Percentiles rank a stretch among this genome's conserved stretches.
phyloP scores from a whole-genome alignment of 768 basidiomycete species.

The Suillus sp. region DNA sequence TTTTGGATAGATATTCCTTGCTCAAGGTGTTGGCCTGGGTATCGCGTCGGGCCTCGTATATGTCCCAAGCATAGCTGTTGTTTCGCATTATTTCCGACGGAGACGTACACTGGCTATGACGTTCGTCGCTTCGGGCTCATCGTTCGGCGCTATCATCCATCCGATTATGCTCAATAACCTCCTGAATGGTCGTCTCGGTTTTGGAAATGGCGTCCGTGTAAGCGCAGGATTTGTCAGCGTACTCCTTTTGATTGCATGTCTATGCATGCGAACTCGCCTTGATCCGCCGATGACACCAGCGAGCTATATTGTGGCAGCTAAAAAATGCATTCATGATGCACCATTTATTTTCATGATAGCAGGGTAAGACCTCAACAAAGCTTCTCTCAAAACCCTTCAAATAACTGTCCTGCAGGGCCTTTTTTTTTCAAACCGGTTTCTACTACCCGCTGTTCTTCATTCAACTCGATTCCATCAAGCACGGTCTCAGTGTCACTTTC shows the following conservation, averaged over 20 bases:
- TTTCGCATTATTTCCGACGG: slow-evolving; percentile 44
- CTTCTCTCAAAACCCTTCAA: not conserved
- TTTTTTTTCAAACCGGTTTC: slow-evolving; percentile 36
- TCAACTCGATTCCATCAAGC: slow-evolving; percentile 50
- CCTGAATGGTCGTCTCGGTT: slow-evolving; percentile 25
- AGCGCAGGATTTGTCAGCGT: slow-evolving; percentile 43
- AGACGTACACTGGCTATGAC: slow-evolving; percentile 43
- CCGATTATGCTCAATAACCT: slow-evolving; percentile 30
- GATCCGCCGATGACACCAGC: slow-evolving; percentile 26
- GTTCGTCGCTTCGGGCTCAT: slow-evolving; percentile 39
- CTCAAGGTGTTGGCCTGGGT: slow-evolving; percentile 38
- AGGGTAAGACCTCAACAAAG: slow-evolving; percentile 5
- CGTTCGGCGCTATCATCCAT: slow-evolving; percentile 20
- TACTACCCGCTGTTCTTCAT: slow-evolving; percentile 55
- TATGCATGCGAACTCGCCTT: slow-evolving; percentile 38
- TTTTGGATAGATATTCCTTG: slow-evolving; percentile 21
- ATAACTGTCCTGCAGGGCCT: not conserved
- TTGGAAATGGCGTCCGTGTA: slow-evolving; percentile 42
- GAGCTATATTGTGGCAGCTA: slow-evolving; percentile 8
- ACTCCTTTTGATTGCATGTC: slow-evolving; percentile 31
- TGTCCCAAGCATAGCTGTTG: slow-evolving; percentile 42
- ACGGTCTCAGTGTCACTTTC: slow-evolving; percentile 42
- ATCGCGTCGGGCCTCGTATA: slow-evolving; percentile 46
- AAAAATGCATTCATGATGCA: slow-evolving; percentile 7
- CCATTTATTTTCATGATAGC: slow-evolving; percentile 8